Conservation (phyloP, 116 monocot genomes). For the Thalassia testudinum region DNA sequence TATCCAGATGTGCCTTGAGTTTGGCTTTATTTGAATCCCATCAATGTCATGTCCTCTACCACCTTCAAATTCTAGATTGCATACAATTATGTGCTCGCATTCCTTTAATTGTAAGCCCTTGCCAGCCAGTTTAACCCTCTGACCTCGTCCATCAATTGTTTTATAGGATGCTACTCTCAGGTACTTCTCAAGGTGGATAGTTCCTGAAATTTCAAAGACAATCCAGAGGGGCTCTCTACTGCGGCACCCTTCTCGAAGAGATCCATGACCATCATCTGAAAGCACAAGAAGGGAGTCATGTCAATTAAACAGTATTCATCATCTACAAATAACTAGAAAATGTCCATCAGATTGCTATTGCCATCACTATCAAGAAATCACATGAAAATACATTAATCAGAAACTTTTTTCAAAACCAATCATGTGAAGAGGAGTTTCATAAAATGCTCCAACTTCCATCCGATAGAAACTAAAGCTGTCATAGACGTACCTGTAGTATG, state of each 20-base stretch:
- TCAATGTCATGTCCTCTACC: conserved; percentile 89
- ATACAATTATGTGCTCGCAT: conserved; percentile 85
- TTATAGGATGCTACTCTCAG: conserved; percentile 74
- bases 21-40: conserved; percentile 88
- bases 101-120: conserved; percentile 71
- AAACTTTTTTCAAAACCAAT: too few species aligned
- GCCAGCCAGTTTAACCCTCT: conserved; percentile 50
- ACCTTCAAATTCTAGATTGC: conserved; percentile 73
- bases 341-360: too few species aligned
- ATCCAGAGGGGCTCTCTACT: conserved; percentile 81
- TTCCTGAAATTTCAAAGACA: conserved; percentile 85
- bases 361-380: too few species aligned
- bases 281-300: too few species aligned
- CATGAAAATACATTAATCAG: too few species aligned
- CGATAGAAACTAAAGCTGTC: too few species aligned
- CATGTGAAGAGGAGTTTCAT: too few species aligned
- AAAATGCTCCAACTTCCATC: too few species aligned
- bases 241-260: conserved; percentile 77
- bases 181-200: conserved; percentile 41
- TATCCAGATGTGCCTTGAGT: conserved; percentile 79
- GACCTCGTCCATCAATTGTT: conserved; percentile 90
- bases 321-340: too few species aligned
- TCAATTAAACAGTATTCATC: too few species aligned
- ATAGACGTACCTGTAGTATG: too few species aligned
- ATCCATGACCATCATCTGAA: conserved; percentile 68